Percentiles rank a stretch among this genome's conserved stretches.
Evolutionary conservation across 768 basidiomycete genomes (phyloP).

Genomic region (Leccinum incarnatum): DNA sequence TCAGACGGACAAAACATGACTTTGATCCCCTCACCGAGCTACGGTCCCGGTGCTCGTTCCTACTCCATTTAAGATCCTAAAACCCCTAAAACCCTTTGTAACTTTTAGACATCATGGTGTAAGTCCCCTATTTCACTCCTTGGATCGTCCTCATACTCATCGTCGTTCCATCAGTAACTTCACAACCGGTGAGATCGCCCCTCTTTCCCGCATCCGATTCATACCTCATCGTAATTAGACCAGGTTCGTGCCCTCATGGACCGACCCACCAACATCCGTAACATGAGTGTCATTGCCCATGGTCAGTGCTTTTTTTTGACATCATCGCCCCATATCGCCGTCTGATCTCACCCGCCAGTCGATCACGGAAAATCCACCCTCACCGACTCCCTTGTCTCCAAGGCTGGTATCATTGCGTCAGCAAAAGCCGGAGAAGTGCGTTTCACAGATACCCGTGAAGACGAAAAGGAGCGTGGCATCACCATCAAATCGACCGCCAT

Average conservation of each 20-base stretch:
- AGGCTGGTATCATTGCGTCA: constrained; percentile 97
- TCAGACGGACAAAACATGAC: constrained; percentile 8
- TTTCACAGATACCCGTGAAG: constrained; percentile 94
- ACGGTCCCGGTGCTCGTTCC: constrained; percentile 24
- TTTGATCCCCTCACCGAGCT: constrained; percentile 16
- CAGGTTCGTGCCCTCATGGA: constrained; percentile 90
- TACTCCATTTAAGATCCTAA: not conserved
- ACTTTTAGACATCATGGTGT: constrained; percentile 77
- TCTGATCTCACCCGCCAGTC: constrained; percentile 51
- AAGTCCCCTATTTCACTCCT: constrained; percentile 37
- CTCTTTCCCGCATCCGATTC: not conserved
- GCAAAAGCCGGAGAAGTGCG: constrained; percentile 96
- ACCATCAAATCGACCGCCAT: constrained; percentile 99
- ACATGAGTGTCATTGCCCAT: constrained; percentile 93
- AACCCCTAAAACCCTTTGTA: constrained; percentile 15
- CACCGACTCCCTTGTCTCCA: constrained; percentile 97
- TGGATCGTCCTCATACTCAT: constrained; percentile 27
- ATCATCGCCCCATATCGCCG: constrained; percentile 11
- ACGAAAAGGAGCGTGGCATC: constrained; percentile 99
- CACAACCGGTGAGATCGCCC: constrained; percentile 67
- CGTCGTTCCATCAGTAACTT: constrained; percentile 65
- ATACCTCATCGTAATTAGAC: constrained; percentile 43
- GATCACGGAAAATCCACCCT: constrained; percentile 99
- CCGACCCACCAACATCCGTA: constrained; percentile 87
- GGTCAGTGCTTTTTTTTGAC: constrained; percentile 46